Base-by-base conservation (phyloP, 148 eudicot species). In the Persicaria maculosa region DNA sequence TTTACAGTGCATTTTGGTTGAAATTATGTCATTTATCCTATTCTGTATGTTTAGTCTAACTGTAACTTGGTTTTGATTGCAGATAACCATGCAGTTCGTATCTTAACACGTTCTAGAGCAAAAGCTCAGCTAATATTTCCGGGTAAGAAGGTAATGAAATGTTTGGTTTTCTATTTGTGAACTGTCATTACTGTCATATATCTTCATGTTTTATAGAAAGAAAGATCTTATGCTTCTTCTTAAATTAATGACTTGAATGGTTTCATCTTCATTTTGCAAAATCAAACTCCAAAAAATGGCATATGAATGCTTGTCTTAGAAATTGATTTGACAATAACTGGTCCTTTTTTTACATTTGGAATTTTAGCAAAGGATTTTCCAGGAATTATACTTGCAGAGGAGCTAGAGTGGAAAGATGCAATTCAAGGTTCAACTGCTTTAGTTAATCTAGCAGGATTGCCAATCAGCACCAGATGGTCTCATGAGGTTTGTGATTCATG, bases 391-490 rank as follows among this genome's bases (percentile, higher is more conserved):
- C 83, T 96, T 71, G 93, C 97, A 9, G 99, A 89, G 81, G 94
- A 92, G 78, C 44, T 86, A 68, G 85, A 92, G 80, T 96, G 99
- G 99, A 90, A 82, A 81, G 86, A 90, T 44, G 81, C 81, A 81
- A 92, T 96, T 82, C 77, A 78, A 77, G 94, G 97, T 78, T 96
- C 99, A 78, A 89, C 82, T 80, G 97, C 97, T 75, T 97, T 96
- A 61, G 97, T 96, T 53, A 96, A 96, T 78, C 73, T 96, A 79
- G 99, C 99, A 64, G 99, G 99, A 80, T 40, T 86, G 88, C 97
- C 99, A 47, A 89, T 96, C 74, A 96, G 97, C 76, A 96, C 97
- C 55, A 96, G 97, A 86, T 96, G 99, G 99, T 92, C 99, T 69
- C 88, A 92, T 22, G 93, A 96, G 93, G 99, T 96, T 80, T 54